Conservation (phyloP, 164 flowering plant species). For the Pachysandra terminalis region DNA sequence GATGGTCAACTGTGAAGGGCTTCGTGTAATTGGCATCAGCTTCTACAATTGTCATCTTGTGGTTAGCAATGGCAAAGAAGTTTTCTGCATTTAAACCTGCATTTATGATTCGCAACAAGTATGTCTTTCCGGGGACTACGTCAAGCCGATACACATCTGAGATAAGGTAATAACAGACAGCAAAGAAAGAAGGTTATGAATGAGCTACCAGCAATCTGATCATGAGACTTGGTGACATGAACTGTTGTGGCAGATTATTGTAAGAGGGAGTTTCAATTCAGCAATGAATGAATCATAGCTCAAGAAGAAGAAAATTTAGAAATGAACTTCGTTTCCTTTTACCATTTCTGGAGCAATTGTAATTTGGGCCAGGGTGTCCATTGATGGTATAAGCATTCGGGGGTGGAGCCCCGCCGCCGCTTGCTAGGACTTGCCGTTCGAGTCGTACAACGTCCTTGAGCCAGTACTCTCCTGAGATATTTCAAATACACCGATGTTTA, state of each 20-base stretch:
- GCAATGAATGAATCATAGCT: too few relatives aligned
- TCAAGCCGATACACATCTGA: constrained; percentile 41
- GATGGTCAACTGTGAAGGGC: constrained; percentile 45
- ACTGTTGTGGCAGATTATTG: too few relatives aligned
- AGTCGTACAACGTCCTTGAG: constrained; percentile 34
- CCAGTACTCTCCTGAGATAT: constrained; percentile 59
- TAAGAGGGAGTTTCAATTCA: too few relatives aligned
- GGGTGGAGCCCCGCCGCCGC: constrained; percentile 52
- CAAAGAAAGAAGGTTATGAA: neutral
- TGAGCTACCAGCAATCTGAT: too few relatives aligned
- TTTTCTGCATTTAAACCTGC: constrained; percentile 56
- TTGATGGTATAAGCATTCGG: constrained; percentile 65
- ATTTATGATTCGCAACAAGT: constrained; percentile 56
- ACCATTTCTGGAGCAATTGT: constrained; percentile 62
- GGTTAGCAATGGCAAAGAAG: constrained; percentile 69
- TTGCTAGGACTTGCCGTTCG: constrained; percentile 36
- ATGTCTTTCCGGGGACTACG: constrained; percentile 59
- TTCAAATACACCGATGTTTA: neutral
- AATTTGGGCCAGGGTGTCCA: constrained; percentile 70
- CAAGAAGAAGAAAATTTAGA: too few relatives aligned
- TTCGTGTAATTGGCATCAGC: constrained; percentile 69
- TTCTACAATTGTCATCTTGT: constrained; percentile 59
- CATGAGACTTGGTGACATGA: too few relatives aligned
- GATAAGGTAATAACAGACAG: neutral
- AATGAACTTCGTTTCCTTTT: constrained; percentile 6